Evolutionary conservation across 73 alveolate genomes (phyloP).

Genomic region (Paramecium caudatum): DNA sequence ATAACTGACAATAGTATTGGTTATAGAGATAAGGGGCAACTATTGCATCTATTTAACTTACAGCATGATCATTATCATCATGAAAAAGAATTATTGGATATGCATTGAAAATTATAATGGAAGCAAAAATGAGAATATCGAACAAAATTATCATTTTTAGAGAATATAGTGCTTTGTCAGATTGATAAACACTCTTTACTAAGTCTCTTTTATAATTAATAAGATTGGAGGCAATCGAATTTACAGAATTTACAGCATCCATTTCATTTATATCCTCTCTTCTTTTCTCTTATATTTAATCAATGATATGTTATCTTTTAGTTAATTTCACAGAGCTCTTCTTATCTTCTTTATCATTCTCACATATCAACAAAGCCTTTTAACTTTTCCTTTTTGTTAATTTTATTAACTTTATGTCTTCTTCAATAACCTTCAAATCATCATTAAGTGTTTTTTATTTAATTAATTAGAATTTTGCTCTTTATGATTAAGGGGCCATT

Average conservation of each 20-base stretch:
- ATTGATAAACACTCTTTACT: neutral
- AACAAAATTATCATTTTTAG: constrained; percentile 10
- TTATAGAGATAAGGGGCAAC: constrained; percentile 27
- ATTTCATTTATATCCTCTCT: neutral
- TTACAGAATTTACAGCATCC: constrained; percentile 52
- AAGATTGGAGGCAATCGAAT: constrained; percentile 10
- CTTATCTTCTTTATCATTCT: neutral
- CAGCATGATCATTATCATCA: neutral
- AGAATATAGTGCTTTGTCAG: neutral
- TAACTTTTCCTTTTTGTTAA: neutral
- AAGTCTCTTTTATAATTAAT: neutral
- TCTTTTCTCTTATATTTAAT: constrained; percentile 22
- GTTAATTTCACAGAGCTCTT: constrained; percentile 35
- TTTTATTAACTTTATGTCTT: neutral
- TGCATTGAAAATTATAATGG: neutral
- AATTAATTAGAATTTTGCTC: neutral
- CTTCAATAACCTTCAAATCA: constrained; percentile 11
- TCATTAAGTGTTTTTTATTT: neutral
- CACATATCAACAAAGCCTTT: neutral
- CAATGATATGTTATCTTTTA: constrained; percentile 4
- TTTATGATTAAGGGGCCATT: neutral
- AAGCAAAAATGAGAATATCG: neutral
- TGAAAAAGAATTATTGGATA: constrained; percentile 2
- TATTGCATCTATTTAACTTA: neutral
- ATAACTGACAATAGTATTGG: neutral